These are phyloP conservation scores for Sporisorium reilianum DNA, from an alignment of 1,284 basidiomycete genomes.

Conservation along the genomic window DNA sequence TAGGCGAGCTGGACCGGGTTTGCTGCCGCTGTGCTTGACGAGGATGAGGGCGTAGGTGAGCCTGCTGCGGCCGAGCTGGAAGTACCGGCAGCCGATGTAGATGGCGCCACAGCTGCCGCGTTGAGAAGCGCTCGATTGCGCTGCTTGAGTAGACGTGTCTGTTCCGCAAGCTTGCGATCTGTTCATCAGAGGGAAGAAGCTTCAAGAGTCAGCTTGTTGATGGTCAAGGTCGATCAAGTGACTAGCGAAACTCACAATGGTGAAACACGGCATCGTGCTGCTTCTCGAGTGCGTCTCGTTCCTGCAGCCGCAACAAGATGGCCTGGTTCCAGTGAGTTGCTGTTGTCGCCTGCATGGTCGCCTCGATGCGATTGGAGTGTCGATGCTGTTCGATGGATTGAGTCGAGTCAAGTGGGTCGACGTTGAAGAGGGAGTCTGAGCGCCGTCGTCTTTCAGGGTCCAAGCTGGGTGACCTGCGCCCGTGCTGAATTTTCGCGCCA, in stretches of 20 bases:
- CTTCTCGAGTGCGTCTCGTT: constrained; percentile 57
- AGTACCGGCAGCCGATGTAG: constrained; percentile 13
- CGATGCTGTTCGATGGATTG: constrained; percentile 2
- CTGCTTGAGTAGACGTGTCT: constrained; percentile 48
- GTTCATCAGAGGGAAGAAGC: not conserved
- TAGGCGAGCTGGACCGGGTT: constrained; percentile 88
- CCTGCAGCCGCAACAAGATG: constrained; percentile 53
- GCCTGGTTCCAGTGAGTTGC: constrained; percentile 54
- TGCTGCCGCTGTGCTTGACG: constrained; percentile 3
- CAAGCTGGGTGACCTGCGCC: not conserved
- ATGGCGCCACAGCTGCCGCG: constrained; percentile 33
- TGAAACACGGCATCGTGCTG: constrained; percentile 49
- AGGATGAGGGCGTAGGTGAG: constrained; percentile 12
- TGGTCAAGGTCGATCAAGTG: not conserved
- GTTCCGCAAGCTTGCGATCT: constrained; percentile 52
- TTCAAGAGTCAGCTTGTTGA: not conserved
- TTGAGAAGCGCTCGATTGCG: constrained; percentile 50
- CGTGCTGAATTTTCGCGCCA: not conserved
- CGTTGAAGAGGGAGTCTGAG: not conserved
- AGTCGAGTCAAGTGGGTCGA: not conserved
- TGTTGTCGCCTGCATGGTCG: constrained; percentile 18
- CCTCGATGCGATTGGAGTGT: not conserved
- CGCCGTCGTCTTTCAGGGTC: not conserved
- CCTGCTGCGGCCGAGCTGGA: constrained; percentile 8
- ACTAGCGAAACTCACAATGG: constrained; percentile 42